These are phyloP conservation scores for Dalbergia oliveri DNA, from an alignment of 306 rosid genomes.

Conservation along the genomic window DNA sequence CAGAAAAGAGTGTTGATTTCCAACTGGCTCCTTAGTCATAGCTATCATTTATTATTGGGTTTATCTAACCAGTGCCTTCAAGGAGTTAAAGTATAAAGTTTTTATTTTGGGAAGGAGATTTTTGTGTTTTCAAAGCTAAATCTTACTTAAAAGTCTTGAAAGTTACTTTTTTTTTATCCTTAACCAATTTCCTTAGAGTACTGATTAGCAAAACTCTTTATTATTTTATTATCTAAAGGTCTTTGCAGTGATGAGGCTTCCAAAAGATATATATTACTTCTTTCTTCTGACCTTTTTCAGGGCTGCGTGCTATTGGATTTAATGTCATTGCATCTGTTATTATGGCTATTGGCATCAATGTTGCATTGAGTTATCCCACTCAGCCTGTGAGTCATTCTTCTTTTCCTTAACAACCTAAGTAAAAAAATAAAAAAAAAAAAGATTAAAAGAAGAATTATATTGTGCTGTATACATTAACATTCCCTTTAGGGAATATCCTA, in stretches of 20 bases:
- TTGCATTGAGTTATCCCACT: slow-evolving; percentile 67
- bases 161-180: no score
- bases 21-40: not conserved
- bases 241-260: not conserved
- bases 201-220: not conserved
- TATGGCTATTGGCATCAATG: slow-evolving; percentile 56
- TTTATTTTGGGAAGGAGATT: no score
- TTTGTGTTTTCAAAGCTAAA: no score
- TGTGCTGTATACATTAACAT: not conserved
- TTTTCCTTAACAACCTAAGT: not conserved
- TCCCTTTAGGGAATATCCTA: not conserved
- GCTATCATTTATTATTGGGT: no score
- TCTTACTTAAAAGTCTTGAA: no score
- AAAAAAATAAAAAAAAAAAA: no score
- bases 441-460: no score
- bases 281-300: slow-evolving; percentile 50
- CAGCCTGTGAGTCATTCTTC: slow-evolving; percentile 68
- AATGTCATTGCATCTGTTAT: slow-evolving; percentile 64
- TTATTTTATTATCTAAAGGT: not conserved
- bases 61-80: no score
- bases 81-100: no score
- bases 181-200: no score
- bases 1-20: not conserved
- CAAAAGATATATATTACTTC: slow-evolving; percentile 11
- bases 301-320: slow-evolving; percentile 78